Percentiles rank a stretch among this genome's conserved stretches.
Evolutionary conservation across 352 stramenopile species (phyloP).

Genomic region (Phytophthora aleatoria): DNA sequence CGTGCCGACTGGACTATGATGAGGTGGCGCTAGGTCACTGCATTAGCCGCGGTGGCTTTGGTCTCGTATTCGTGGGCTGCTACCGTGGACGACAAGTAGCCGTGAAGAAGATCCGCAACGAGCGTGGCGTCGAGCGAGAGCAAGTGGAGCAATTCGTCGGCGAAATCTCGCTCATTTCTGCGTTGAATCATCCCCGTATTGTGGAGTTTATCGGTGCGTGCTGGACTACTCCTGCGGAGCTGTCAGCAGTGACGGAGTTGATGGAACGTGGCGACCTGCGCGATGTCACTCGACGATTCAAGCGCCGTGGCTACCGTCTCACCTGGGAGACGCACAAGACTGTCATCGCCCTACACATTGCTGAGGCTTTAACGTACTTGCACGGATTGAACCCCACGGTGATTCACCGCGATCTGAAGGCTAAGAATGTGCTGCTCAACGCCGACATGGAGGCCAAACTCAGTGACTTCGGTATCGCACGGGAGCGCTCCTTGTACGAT

Average conservation of each 20-base stretch:
- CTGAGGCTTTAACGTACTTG: conserved; percentile 54
- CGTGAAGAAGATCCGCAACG: conserved; percentile 55
- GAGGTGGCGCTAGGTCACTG: conserved; percentile 46
- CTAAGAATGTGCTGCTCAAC: conserved; percentile 59
- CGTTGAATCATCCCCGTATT: conserved; percentile 47
- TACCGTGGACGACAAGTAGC: conserved; percentile 46
- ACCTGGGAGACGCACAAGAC: conserved; percentile 54
- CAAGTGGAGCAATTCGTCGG: conserved; percentile 49
- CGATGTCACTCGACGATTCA: conserved; percentile 47
- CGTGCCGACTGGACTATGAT: conserved; percentile 38
- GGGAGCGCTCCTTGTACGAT: conserved; percentile 30
- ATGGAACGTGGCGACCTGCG: conserved; percentile 65
- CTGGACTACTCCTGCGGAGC: conserved; percentile 47
- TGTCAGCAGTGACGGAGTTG: conserved; percentile 58
- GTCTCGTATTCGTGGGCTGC: conserved; percentile 52
- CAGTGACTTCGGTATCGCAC: conserved; percentile 67
- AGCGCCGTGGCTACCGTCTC: conserved; percentile 35
- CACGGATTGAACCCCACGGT: conserved; percentile 56
- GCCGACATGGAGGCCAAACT: conserved; percentile 66
- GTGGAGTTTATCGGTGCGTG: conserved; percentile 54
- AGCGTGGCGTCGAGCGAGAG: conserved; percentile 21
- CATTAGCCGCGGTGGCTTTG: conserved; percentile 54
- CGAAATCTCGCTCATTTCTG: conserved; percentile 53
- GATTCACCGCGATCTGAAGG: conserved; percentile 54
- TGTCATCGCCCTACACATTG: conserved; percentile 54